phyloP scores from a whole-genome alignment of 441 rosid genomes.

The Adansonia gregorii region DNA sequence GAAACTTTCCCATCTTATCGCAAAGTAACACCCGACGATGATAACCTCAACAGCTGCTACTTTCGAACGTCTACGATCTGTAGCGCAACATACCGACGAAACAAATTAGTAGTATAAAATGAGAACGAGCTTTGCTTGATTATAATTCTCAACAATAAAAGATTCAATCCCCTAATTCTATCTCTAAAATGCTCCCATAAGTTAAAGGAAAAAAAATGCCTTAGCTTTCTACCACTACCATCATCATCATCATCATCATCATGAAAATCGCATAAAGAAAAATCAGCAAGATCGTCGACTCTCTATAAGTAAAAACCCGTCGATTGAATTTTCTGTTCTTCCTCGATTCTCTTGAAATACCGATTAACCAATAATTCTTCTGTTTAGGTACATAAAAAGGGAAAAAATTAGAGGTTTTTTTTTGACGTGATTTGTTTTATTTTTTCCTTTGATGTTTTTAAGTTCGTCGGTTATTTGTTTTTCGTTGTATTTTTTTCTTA shows the following conservation, averaged over 20 bases:
- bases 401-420: not conserved
- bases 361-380: slow-evolving; percentile 4
- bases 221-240: not conserved
- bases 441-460: not conserved
- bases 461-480: not conserved
- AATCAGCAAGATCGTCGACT: not conserved
- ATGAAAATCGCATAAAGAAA: slow-evolving; percentile 9
- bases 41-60: not conserved
- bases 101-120: not conserved
- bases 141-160: no score
- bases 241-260: slow-evolving; percentile 11
- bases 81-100: not conserved
- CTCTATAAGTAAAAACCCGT: slow-evolving; percentile 9
- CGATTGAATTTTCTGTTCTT: slow-evolving; percentile 1
- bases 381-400: slow-evolving; percentile 11
- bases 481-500: not conserved
- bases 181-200: not conserved
- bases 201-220: not conserved
- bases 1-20: not conserved
- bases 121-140: no score
- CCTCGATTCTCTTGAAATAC: slow-evolving; percentile 26
- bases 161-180: no score
- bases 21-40: not conserved
- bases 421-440: not conserved
- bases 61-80: slow-evolving; percentile 10